Evolutionary conservation across 2,329 filamentous ascomycete genomes (phyloP).

Genomic region (Eurotiales sp.): DNA sequence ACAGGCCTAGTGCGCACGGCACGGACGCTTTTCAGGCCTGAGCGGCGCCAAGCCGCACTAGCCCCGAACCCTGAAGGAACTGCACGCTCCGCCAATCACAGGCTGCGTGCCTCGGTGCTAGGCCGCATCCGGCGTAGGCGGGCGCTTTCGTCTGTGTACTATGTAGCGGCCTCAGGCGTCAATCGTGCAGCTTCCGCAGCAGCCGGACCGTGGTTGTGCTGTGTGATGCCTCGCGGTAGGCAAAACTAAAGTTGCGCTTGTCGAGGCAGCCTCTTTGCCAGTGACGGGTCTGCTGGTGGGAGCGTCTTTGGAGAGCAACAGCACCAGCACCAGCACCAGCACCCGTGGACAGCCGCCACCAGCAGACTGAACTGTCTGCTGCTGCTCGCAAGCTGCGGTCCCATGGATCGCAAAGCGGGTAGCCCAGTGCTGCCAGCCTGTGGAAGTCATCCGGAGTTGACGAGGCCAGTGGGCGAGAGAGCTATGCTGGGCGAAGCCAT

Average conservation of each 20-base stretch:
- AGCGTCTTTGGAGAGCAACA: too few species aligned
- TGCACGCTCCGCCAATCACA: neutral
- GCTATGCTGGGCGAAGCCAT: neutral
- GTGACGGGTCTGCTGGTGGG: too few species aligned
- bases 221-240: too few species aligned
- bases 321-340: too few species aligned
- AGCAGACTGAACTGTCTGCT: too few species aligned
- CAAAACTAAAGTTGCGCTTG: too few species aligned
- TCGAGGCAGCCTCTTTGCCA: too few species aligned
- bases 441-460: too few species aligned
- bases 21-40: neutral
- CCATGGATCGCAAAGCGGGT: neutral
- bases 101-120: neutral
- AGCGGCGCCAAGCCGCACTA: constrained; percentile 1
- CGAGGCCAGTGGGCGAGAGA: neutral
- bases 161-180: neutral
- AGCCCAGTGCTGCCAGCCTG: neutral
- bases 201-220: constrained; percentile 5
- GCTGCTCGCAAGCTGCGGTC: neutral
- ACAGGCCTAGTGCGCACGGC: neutral
- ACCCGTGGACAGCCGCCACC: too few species aligned
- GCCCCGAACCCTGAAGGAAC: neutral
- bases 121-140: neutral
- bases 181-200: constrained; percentile 1
- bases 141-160: neutral